These are phyloP conservation scores for Diaporthe australafricana DNA, from an alignment of 2,329 filamentous ascomycete species.

Conservation along the genomic window DNA sequence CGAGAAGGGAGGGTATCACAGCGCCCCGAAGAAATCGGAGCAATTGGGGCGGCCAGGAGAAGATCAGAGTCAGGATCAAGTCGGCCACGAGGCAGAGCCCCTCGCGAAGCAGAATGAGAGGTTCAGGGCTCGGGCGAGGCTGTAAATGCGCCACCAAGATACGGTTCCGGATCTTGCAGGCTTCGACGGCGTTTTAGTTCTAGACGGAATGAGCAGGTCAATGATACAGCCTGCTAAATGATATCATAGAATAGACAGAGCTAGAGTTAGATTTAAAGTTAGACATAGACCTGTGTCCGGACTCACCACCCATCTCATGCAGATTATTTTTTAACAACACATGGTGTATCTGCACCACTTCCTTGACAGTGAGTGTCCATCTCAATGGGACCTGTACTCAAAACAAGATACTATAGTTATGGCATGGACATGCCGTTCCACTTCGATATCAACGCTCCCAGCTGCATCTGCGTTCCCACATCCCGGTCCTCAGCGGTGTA, in stretches of 20 bases:
- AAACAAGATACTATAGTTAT: background rate
- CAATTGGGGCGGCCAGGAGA: conserved; percentile 46
- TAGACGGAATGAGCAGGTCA: background rate
- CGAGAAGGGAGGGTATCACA: conserved; percentile 54
- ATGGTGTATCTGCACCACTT: background rate
- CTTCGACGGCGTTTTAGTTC: background rate
- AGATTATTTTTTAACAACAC: background rate
- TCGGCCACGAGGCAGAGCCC: conserved; percentile 53
- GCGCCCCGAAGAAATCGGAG: conserved; percentile 48
- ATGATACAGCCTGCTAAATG: background rate
- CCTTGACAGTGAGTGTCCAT: background rate
- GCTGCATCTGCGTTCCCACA: background rate
- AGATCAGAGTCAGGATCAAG: conserved; percentile 45
- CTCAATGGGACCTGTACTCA: background rate
- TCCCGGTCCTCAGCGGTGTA: background rate
- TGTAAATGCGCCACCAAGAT: conserved; percentile 44
- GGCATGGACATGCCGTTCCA: background rate
- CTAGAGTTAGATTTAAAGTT: background rate
- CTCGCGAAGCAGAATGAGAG: conserved; percentile 53
- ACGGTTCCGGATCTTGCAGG: background rate
- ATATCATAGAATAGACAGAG: background rate
- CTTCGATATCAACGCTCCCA: background rate
- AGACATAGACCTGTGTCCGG: background rate
- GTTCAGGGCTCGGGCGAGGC: conserved; percentile 49
- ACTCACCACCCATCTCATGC: background rate